A percentile compares a stretch with the other conserved stretches of the same genome.
Evolutionary conservation across 805 yeast species (phyloP).

Genomic region (Nematodospora valgi): DNA sequence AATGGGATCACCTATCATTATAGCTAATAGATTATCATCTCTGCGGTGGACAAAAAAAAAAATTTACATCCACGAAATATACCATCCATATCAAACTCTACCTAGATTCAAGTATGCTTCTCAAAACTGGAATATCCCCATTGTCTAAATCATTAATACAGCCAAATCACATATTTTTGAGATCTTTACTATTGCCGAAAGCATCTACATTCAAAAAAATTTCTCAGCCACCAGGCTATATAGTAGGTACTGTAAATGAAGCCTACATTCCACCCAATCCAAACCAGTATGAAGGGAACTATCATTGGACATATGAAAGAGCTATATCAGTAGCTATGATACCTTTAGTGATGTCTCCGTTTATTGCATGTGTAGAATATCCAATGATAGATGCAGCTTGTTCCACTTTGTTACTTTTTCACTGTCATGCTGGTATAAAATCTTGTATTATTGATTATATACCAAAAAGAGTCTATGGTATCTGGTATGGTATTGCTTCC

Average conservation of each 20-base stretch:
- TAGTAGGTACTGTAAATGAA: constrained; percentile 92
- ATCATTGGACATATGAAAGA: constrained; percentile 93
- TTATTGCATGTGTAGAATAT: constrained; percentile 66
- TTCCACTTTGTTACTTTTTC: constrained; percentile 64
- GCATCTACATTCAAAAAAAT: constrained; percentile 49
- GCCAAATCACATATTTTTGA: no score
- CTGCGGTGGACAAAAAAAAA: no score
- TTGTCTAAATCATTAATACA: no score
- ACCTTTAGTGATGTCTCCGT: constrained; percentile 75
- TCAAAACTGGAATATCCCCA: no score
- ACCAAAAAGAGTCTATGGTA: constrained; percentile 81
- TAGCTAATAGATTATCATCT: no score
- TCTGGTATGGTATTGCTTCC: constrained; percentile 67
- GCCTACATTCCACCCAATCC: constrained; percentile 68
- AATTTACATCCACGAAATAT: neutral
- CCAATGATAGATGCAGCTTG: constrained; percentile 72
- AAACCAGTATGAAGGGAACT: constrained; percentile 70
- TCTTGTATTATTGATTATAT: constrained; percentile 92
- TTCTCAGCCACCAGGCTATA: constrained; percentile 85
- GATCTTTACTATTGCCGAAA: constrained; percentile 36
- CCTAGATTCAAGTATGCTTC: no score
- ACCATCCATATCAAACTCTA: neutral
- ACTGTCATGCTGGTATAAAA: constrained; percentile 82
- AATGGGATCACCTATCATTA: no score
- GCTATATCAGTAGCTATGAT: constrained; percentile 63